Evolutionary conservation across 2,329 filamentous ascomycete genomes (phyloP), one percentile per base, ranked within the genome.

Genomic region (Fusarium marasasianum): DNA sequence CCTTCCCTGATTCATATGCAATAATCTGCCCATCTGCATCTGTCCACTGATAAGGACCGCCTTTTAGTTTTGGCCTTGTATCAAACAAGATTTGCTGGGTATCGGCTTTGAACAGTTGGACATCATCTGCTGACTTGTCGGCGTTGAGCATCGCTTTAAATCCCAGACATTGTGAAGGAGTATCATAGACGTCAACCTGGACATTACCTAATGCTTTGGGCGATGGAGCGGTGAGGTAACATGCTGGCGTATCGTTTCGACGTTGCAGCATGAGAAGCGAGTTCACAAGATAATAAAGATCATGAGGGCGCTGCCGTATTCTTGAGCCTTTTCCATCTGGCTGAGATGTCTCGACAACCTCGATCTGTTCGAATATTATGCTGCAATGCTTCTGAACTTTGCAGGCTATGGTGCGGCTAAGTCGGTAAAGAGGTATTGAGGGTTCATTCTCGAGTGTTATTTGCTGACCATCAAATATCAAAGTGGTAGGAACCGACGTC

Each of bases 171-270:
- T 65, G 41, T 0, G 29, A 6, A 0, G 47, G 3, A 4, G 40
- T 22, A 20, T 50, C n/a, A 1, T 22, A 43, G 0, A 63, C 13
- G 1, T 63, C 37, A 6, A 75, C 22, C 6, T 67, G 47, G 5
- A 75, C 15, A n/a, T 75, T 75, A 0, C 72, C 72, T 22, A 73
- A 22, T 2, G 63, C 48, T 2, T 47, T 62, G 5, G 66, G 24
- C 2, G 72, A 67, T 14, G 65, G 66, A 41, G 72, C 53, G 12
- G 72, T 75, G 9, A 75, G 54, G 11, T 73, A 75, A 18, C 73
- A 73, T 5, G 40, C 31, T 6, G 51, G 66, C 8, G 60, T 17
- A 45, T 68, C 31, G 2, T 50, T 48, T 17, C 20, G 58, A 53
- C 48, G 5, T 37, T 44, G 18, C 7, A 50, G 31, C 33, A 59